Percentiles rank a stretch among this genome's conserved stretches.
Evolutionary conservation across 805 yeast species (phyloP).

Genomic region (Cyberlindnera sargentensis): DNA sequence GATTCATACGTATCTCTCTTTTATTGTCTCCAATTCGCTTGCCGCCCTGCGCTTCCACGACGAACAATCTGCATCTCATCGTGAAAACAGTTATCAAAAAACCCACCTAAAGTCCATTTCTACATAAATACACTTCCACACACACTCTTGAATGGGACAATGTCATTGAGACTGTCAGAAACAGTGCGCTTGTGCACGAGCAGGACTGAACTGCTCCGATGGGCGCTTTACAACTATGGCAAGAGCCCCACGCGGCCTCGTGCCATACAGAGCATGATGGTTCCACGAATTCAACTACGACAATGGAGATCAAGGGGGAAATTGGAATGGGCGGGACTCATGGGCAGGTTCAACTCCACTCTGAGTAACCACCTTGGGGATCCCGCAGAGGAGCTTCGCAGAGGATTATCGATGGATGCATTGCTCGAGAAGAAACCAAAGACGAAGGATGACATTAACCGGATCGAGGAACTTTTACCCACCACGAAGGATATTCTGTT

Average conservation of each 20-base stretch:
- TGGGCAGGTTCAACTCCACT: not conserved
- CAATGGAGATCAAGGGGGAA: not conserved
- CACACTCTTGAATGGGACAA: not conserved
- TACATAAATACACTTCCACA: no score
- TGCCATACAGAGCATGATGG: not conserved
- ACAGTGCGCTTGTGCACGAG: not conserved
- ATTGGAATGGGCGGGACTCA: not conserved
- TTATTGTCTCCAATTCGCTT: no score
- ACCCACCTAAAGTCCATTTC: no score
- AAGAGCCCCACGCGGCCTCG: not conserved
- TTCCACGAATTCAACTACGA: not conserved
- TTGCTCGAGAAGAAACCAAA: not conserved
- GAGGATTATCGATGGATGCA: not conserved
- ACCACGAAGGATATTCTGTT: not conserved
- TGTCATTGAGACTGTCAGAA: not conserved
- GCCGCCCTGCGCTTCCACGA: no score
- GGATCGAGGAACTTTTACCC: not conserved
- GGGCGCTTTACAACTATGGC: not conserved
- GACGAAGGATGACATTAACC: conserved; percentile 1
- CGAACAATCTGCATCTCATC: no score
- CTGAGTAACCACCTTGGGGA: not conserved
- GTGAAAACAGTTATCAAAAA: no score
- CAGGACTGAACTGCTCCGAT: not conserved
- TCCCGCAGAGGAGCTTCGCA: not conserved
- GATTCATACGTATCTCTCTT: no score